A percentile compares a stretch with the other conserved stretches of the same genome.
Evolutionary conservation across 352 stramenopile genomes (phyloP).

Genomic region (Globisporangium middletonii): DNA sequence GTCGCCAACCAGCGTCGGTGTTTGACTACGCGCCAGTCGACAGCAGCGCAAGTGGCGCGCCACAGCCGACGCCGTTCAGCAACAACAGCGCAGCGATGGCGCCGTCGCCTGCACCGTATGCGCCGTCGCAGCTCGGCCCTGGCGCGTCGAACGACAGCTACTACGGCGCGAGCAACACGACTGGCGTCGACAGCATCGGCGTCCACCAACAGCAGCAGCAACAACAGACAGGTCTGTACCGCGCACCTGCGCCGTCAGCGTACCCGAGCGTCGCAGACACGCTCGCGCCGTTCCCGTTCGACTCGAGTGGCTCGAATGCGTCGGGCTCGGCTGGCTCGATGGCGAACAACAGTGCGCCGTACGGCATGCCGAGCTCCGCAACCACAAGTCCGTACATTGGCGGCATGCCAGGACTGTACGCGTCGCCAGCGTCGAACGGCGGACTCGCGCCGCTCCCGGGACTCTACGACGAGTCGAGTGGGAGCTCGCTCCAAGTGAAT

Average conservation of each 20-base stretch:
- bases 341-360: conserved; percentile 6
- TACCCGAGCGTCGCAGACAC: conserved; percentile 12
- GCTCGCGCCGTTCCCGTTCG: conserved; percentile 28
- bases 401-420: conserved; percentile 21
- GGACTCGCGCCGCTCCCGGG: conserved; percentile 23
- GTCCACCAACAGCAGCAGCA: conserved; percentile 3
- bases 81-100: background rate
- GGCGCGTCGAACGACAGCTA: too few species aligned
- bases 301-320: conserved; percentile 18
- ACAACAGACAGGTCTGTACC: conserved; percentile 13
- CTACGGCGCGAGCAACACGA: background rate
- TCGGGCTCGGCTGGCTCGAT: conserved; percentile 11
- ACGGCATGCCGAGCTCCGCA: conserved; percentile 14
- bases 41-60: background rate
- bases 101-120: background rate
- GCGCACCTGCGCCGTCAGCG: background rate
- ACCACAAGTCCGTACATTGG: conserved; percentile 22
- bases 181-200: background rate
- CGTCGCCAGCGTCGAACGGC: conserved; percentile 13
- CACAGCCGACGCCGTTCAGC: background rate
- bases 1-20: background rate
- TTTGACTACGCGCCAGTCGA: conserved; percentile 10
- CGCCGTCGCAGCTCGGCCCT: background rate
- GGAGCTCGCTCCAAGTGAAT: conserved; percentile 10
- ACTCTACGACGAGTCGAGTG: conserved; percentile 16